Conservation (phyloP, 768 basidiomycete species). For the Crassisporium funariophilum region DNA sequence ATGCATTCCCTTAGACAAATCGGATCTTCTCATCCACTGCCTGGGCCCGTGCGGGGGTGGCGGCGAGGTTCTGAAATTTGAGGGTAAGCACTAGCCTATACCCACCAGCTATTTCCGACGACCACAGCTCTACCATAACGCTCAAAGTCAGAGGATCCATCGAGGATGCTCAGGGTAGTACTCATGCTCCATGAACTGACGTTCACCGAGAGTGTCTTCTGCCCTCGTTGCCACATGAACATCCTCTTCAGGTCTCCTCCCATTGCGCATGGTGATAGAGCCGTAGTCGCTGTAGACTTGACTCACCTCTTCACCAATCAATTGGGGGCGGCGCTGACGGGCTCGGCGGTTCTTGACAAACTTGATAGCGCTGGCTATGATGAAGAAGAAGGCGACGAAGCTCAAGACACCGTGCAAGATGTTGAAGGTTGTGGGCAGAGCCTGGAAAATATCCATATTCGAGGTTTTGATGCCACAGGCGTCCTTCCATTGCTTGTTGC, state of each 20-base stretch:
- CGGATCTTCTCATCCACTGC: constrained; percentile 30
- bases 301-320: constrained; percentile 54
- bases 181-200: constrained; percentile 19
- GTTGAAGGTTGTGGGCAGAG: constrained; percentile 27
- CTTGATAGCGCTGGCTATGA: constrained; percentile 38
- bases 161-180: constrained; percentile 37
- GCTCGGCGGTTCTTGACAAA: constrained; percentile 43
- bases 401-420: constrained; percentile 39
- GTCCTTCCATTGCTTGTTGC: constrained; percentile 57
- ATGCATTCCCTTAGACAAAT: constrained; percentile 19
- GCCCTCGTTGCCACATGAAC: constrained; percentile 5
- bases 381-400: constrained; percentile 39
- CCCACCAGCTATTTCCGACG: constrained; percentile 13
- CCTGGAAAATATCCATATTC: constrained; percentile 26
- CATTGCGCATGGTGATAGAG: constrained; percentile 31
- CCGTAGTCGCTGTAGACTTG: constrained; percentile 39
- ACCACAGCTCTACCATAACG: neutral
- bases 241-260: constrained; percentile 5
- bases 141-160: constrained; percentile 42
- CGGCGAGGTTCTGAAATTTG: constrained; percentile 25
- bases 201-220: constrained; percentile 18
- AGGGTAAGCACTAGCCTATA: constrained; percentile 12
- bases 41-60: no score
- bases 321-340: constrained; percentile 40
- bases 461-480: constrained; percentile 39